Percentiles rank a stretch among this genome's conserved stretches.
Conservation (phyloP, 1,284 basidiomycete species). For the Ganoderma lucidum region DNA sequence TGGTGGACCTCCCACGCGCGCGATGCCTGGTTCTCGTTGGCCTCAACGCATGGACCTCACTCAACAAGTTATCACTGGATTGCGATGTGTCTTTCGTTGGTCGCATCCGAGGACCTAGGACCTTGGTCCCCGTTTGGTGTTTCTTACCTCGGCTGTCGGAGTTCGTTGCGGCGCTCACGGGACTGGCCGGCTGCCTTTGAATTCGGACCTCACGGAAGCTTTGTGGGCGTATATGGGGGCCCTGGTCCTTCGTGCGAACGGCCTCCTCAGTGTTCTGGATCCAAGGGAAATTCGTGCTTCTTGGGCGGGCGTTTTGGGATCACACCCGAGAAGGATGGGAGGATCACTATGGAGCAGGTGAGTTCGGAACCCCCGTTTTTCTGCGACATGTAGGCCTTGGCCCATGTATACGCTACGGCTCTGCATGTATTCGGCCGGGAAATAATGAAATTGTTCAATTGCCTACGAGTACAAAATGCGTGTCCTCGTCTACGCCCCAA, state of each 20-base stretch:
- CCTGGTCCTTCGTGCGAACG: conserved; percentile 23
- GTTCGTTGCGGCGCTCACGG: conserved; percentile 22
- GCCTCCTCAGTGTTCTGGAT: not conserved
- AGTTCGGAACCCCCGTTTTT: not conserved
- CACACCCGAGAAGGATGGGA: not conserved
- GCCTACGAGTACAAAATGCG: conserved; percentile 21
- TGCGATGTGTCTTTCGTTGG: conserved; percentile 1
- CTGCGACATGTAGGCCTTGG: not conserved
- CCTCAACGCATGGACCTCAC: conserved; percentile 21
- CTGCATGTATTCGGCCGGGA: not conserved
- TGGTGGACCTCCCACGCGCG: conserved; percentile 15
- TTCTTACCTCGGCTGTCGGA: conserved; percentile 22
- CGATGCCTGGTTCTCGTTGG: conserved; percentile 15
- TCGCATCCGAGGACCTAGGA: not conserved
- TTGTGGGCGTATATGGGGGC: conserved; percentile 32
- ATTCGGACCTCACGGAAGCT: conserved; percentile 14
- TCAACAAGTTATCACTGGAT: conserved; percentile 8
- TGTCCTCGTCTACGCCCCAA: conserved; percentile 73
- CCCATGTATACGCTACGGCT: conserved; percentile 10
- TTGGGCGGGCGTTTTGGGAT: not conserved
- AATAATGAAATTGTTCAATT: conserved; percentile 11
- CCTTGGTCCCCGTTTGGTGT: conserved; percentile 9
- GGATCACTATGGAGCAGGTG: not conserved
- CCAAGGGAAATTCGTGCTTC: conserved; percentile 7
- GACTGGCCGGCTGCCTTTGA: conserved; percentile 19